Evolutionary conservation across 1,139 yeast species (phyloP).

Genomic region (Protomyces inouyei): DNA sequence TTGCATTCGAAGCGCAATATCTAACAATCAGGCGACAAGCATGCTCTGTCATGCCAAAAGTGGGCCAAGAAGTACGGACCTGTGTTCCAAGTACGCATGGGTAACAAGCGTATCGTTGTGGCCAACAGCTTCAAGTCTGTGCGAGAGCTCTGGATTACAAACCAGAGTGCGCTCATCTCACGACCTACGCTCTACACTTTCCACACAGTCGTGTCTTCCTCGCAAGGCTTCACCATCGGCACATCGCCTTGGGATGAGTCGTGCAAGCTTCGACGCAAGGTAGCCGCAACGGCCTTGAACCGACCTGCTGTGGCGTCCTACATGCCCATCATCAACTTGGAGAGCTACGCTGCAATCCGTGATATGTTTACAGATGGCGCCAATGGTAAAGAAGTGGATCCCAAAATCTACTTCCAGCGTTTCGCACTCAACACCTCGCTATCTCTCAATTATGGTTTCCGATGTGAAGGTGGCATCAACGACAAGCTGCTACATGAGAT

Average conservation of each 20-base stretch:
- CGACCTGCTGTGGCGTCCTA: slow-evolving; percentile 39
- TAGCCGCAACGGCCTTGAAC: slow-evolving; percentile 51
- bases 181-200: slow-evolving; percentile 65
- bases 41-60: slow-evolving; percentile 49
- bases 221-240: slow-evolving; percentile 64
- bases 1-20: neutral
- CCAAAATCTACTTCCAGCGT: slow-evolving; percentile 32
- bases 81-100: slow-evolving; percentile 61
- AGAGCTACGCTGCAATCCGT: slow-evolving; percentile 38
- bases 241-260: slow-evolving; percentile 65
- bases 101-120: slow-evolving; percentile 53
- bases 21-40: slow-evolving; percentile 34
- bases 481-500: slow-evolving; percentile 51
- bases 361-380: slow-evolving; percentile 28
- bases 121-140: slow-evolving; percentile 60
- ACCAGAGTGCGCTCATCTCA: slow-evolving; percentile 55
- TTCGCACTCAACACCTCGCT: slow-evolving; percentile 50
- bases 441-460: slow-evolving; percentile 56
- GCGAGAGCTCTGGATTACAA: slow-evolving; percentile 51
- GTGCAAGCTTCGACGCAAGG: slow-evolving; percentile 52
- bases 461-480: slow-evolving; percentile 45
- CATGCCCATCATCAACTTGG: slow-evolving; percentile 46
- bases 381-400: slow-evolving; percentile 30
- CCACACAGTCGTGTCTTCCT: slow-evolving; percentile 57
- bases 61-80: slow-evolving; percentile 50